phyloP scores from a whole-genome alignment of 2,329 filamentous ascomycete species.

The Simplicillium aogashimaense region DNA sequence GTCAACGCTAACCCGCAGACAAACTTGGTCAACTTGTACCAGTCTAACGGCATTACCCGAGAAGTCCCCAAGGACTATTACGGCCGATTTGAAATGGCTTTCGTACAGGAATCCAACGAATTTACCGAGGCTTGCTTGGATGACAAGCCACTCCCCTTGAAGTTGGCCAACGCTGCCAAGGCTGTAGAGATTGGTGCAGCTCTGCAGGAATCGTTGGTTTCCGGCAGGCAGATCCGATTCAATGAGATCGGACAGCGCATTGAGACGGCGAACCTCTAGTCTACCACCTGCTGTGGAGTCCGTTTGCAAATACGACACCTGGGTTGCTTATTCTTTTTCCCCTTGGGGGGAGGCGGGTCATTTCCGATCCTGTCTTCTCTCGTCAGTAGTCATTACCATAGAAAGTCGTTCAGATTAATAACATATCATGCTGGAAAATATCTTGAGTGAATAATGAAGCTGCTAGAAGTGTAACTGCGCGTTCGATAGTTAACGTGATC shows the following conservation, averaged over 20 bases:
- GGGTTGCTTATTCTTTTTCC: too few relatives aligned
- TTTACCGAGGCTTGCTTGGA: conserved; percentile 52
- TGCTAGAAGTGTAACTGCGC: too few relatives aligned
- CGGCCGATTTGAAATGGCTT: conserved; percentile 51
- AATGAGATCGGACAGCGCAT: conserved; percentile 38
- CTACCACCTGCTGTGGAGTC: too few relatives aligned
- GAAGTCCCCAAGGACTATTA: conserved; percentile 55
- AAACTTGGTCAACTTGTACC: conserved; percentile 45
- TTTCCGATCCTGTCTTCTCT: too few relatives aligned
- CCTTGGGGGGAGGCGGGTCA: too few relatives aligned
- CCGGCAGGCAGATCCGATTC: conserved; percentile 47
- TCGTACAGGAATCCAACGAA: conserved; percentile 53
- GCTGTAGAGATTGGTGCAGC: conserved; percentile 51
- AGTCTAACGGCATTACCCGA: conserved; percentile 40
- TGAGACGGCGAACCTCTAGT: conserved; percentile 25
- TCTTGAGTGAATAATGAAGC: too few relatives aligned
- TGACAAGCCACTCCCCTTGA: conserved; percentile 42
- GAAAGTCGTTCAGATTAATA: too few relatives aligned
- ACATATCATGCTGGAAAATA: too few relatives aligned
- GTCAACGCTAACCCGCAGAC: conserved; percentile 48
- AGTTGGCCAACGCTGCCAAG: conserved; percentile 45
- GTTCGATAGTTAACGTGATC: too few relatives aligned
- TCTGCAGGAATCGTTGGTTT: conserved; percentile 45
- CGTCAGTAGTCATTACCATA: too few relatives aligned
- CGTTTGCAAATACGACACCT: too few relatives aligned